These are phyloP conservation scores for Ulmus americana DNA, from an alignment of 331 rosid genomes.

Conservation along the genomic window DNA sequence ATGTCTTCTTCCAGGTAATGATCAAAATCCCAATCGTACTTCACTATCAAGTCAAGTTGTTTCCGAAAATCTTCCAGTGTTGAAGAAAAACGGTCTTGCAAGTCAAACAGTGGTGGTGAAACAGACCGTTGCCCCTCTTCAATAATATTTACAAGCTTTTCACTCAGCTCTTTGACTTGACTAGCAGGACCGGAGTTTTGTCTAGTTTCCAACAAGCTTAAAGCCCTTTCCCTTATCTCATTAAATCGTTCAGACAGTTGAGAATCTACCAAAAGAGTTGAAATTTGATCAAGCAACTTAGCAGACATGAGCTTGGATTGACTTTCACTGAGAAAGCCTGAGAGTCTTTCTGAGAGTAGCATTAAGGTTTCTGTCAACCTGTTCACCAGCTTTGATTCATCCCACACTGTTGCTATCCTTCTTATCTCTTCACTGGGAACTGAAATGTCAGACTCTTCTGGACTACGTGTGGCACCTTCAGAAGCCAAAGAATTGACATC, in stretches of 20 bases:
- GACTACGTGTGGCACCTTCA: slow-evolving; percentile 34
- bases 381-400: slow-evolving; percentile 63
- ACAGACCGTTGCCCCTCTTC: slow-evolving; percentile 90
- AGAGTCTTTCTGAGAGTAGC: slow-evolving; percentile 68
- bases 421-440: slow-evolving; percentile 32
- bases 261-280: slow-evolving; percentile 74
- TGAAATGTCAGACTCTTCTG: slow-evolving; percentile 28
- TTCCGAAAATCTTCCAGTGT: slow-evolving; percentile 90
- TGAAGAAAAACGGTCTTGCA: slow-evolving; percentile 76
- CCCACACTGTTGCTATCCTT: slow-evolving; percentile 54
- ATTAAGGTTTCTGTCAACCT: slow-evolving; percentile 63
- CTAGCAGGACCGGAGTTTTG: slow-evolving; percentile 53
- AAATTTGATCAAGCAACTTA: slow-evolving; percentile 71
- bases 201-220: slow-evolving; percentile 58
- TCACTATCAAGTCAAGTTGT: slow-evolving; percentile 90
- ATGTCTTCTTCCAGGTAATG: slow-evolving; percentile 91
- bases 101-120: slow-evolving; percentile 74
- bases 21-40: slow-evolving; percentile 97
- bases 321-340: slow-evolving; percentile 84
- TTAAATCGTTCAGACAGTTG: slow-evolving; percentile 61
- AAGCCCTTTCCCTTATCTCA: slow-evolving; percentile 62
- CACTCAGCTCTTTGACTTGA: slow-evolving; percentile 82
- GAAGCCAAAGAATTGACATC: slow-evolving; percentile 26
- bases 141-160: slow-evolving; percentile 69
- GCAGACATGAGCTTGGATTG: slow-evolving; percentile 69